Evolutionary conservation across 129 eudicot genomes (phyloP), one percentile per base, ranked within the genome.

Genomic region (Flaveria trinervia): DNA sequence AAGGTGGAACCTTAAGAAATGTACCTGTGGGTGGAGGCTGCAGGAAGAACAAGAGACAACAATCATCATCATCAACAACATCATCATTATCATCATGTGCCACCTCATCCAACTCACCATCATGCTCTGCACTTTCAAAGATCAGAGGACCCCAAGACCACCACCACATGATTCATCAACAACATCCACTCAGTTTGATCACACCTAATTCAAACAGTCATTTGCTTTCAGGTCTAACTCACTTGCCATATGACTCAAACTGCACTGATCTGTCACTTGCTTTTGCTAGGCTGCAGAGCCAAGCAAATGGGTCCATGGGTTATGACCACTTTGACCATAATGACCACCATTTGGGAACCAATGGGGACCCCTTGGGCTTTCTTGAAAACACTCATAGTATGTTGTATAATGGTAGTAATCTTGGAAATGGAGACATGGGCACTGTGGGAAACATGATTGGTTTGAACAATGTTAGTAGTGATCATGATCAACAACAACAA

Each of bases 11-110:
- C 44, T 65, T 89, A 51, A 82, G 93, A 67, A 89, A 89, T 75
- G 93, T 89, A 62, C 93, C 93, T 3, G 93, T 89, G 0, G 93
- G 93, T 16, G 93, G 93, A 17, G 93, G 93, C 0, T 89, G 93
- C 65, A 77, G 93, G 87, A 89, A 77, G 69, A 89, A 86, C 87
- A 84, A 79, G 13, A 81, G 88, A 64, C 86, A 9, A 82, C 92
- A 28, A 2, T 81, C 85, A 3, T 79, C 83, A 52, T 52, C 59
- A 50, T 13, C 17, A 50, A 16, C 60, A 54, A 1, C 60, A 16
- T 73, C 83, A 0, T 17, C 59, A 52, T 52, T 18, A 52, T 20
- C 64, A 8, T 18, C 41, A 25, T 25, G 17, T 30, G 84, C 85
- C n/a, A 83, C 87, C 0, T 84, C 88, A 48, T 66, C 78, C 25